Conservation (phyloP, 106 monocot species). For the Gastrodia elata region DNA sequence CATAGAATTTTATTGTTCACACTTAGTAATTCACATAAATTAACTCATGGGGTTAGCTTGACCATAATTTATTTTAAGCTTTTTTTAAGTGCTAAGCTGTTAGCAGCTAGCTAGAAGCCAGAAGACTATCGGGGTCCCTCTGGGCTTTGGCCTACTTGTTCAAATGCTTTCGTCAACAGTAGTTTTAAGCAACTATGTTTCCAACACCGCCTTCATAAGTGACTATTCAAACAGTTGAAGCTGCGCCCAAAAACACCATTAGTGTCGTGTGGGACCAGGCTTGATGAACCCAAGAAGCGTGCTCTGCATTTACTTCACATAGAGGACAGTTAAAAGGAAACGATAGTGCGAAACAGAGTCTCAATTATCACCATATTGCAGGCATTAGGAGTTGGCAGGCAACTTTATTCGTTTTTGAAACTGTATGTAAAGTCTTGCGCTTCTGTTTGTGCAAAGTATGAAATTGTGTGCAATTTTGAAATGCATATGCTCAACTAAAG, state of each 20-base stretch:
- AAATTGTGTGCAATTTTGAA: neutral
- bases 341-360: neutral
- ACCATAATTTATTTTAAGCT: too few species aligned
- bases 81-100: too few species aligned
- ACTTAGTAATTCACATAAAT: too few species aligned
- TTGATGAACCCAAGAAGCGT: neutral
- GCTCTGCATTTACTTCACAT: neutral
- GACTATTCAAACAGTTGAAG: too few species aligned
- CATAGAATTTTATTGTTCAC: neutral
- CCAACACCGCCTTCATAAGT: too few species aligned
- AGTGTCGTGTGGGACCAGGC: neutral
- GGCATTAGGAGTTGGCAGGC: neutral
- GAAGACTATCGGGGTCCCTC: too few species aligned
- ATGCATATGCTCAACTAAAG: neutral
- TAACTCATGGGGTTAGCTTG: too few species aligned
- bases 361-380: constrained; percentile 1
- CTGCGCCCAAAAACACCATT: too few species aligned
- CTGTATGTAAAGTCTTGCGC: neutral
- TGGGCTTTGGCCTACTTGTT: too few species aligned
- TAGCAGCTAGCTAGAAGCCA: too few species aligned
- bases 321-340: neutral
- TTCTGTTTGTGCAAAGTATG: neutral
- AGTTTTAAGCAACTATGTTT: too few species aligned
- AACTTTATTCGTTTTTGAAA: neutral
- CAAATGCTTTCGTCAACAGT: too few species aligned